Percentiles rank a stretch among this genome's conserved stretches.
Evolutionary conservation across 768 basidiomycete species (phyloP).

Genomic region (Mycena rebaudengoi): DNA sequence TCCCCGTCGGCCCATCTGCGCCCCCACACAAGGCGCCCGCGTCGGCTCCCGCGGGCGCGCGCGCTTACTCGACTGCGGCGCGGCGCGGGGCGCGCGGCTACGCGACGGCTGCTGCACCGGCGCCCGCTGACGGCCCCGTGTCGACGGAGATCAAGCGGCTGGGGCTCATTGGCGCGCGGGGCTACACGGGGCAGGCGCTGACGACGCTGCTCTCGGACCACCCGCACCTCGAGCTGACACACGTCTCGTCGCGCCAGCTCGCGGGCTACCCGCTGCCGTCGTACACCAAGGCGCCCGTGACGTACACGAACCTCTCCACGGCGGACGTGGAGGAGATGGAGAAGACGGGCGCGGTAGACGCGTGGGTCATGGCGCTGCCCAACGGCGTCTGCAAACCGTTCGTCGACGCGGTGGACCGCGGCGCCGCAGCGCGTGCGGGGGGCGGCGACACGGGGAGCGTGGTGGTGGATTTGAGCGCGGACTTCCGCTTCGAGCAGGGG

Average conservation of each 20-base stretch:
- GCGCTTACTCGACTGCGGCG: slow-evolving; percentile 68
- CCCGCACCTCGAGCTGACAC: slow-evolving; percentile 88
- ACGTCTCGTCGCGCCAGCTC: slow-evolving; percentile 96
- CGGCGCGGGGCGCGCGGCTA: slow-evolving; percentile 74
- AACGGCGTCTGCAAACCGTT: slow-evolving; percentile 97
- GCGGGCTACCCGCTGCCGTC: slow-evolving; percentile 81
- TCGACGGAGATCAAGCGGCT: slow-evolving; percentile 84
- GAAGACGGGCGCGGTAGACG: slow-evolving; percentile 89
- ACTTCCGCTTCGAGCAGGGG: slow-evolving; percentile 92
- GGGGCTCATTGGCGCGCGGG: slow-evolving; percentile 95
- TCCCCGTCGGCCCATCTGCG: slow-evolving; percentile 85
- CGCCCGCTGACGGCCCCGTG: slow-evolving; percentile 33
- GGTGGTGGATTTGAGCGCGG: slow-evolving; percentile 92
- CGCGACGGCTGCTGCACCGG: slow-evolving; percentile 66
- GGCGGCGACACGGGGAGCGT: slow-evolving; percentile 68
- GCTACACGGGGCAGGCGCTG: slow-evolving; percentile 94
- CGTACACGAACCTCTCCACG: slow-evolving; percentile 82
- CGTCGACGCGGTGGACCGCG: slow-evolving; percentile 91
- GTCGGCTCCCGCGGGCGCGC: slow-evolving; percentile 44
- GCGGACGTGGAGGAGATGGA: slow-evolving; percentile 90
- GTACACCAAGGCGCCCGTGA: slow-evolving; percentile 79
- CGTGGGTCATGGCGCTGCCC: slow-evolving; percentile 99
- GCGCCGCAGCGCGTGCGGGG: slow-evolving; percentile 60
- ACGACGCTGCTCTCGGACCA: slow-evolving; percentile 88
- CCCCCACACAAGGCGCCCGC: slow-evolving; percentile 56